Percentiles rank a stretch among this genome's conserved stretches.
These are phyloP conservation scores for Lactarius hengduanensis DNA, from an alignment of 768 basidiomycete species.

Conservation along the genomic window DNA sequence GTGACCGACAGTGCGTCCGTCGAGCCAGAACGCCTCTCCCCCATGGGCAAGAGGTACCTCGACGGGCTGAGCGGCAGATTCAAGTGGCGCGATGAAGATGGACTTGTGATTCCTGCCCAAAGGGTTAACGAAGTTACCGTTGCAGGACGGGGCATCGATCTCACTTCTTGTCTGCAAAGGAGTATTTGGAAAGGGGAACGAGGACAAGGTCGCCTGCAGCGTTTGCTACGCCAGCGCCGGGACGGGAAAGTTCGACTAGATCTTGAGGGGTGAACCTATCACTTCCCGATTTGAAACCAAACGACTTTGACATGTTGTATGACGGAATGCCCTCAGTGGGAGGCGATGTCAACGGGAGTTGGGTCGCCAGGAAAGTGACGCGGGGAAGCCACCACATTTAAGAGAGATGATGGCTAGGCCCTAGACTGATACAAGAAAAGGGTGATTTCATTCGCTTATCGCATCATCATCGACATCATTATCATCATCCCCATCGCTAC, in stretches of 20 bases:
- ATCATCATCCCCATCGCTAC: conserved; percentile 38
- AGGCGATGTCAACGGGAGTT: conserved; percentile 44
- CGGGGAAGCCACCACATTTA: conserved; percentile 51
- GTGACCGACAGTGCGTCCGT: conserved; percentile 65
- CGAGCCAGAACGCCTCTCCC: conserved; percentile 80
- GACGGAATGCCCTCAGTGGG: conserved; percentile 30
- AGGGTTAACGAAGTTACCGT: neutral
- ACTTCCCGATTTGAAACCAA: conserved; percentile 55
- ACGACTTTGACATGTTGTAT: conserved; percentile 39
- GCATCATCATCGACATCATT: conserved; percentile 39
- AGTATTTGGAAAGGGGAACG: conserved; percentile 64
- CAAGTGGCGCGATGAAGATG: conserved; percentile 59
- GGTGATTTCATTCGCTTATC: conserved; percentile 51
- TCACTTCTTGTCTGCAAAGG: conserved; percentile 72
- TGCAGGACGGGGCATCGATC: conserved; percentile 30
- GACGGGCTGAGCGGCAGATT: conserved; percentile 47
- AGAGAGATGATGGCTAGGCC: neutral
- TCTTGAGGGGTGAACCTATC: conserved; percentile 70
- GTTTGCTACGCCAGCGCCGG: conserved; percentile 67
- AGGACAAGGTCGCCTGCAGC: conserved; percentile 65
- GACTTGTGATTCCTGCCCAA: conserved; percentile 63
- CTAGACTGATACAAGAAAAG: neutral
- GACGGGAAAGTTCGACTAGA: conserved; percentile 65
- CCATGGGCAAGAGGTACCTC: conserved; percentile 63
- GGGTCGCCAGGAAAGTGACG: conserved; percentile 51